These are phyloP conservation scores for Betula pendula DNA, from an alignment of 306 rosid species.

Conservation along the genomic window DNA sequence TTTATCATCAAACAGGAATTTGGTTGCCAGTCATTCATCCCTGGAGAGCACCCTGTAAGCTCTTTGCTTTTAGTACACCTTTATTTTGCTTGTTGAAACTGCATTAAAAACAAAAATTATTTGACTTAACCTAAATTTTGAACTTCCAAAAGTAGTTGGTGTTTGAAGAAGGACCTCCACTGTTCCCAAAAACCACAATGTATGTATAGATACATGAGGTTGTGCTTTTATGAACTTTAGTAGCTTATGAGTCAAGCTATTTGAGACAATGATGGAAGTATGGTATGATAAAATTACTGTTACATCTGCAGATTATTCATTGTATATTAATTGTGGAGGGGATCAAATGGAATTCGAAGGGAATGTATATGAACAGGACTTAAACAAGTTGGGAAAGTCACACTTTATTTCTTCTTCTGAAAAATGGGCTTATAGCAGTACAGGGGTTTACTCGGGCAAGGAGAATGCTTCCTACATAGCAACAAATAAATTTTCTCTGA, in stretches of 20 bases:
- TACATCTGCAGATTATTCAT: slow-evolving; percentile 47
- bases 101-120: slow-evolving; percentile 4
- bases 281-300: slow-evolving; percentile 8
- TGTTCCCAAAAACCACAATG: slow-evolving; percentile 51
- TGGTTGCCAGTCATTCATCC: slow-evolving; percentile 57
- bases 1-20: slow-evolving; percentile 51
- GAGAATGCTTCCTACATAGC: slow-evolving; percentile 5
- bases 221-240: slow-evolving; percentile 17
- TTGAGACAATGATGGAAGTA: neutral
- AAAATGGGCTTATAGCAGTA: slow-evolving; percentile 74
- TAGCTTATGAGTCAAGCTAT: slow-evolving; percentile 7
- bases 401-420: slow-evolving; percentile 35
- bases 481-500: slow-evolving; percentile 31
- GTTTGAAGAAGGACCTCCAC: slow-evolving; percentile 64
- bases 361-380: slow-evolving; percentile 49
- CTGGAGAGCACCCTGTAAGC: slow-evolving; percentile 49
- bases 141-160: slow-evolving; percentile 42
- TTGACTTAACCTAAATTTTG: slow-evolving; percentile 24
- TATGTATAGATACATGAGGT: slow-evolving; percentile 40
- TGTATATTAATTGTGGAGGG: slow-evolving; percentile 79
- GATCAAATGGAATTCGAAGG: slow-evolving; percentile 14
- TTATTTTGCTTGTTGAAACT: neutral
- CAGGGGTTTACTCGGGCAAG: slow-evolving; percentile 39
- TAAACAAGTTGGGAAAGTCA: slow-evolving; percentile 34
- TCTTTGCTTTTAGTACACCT: neutral